phyloP scores from a whole-genome alignment of 2,329 filamentous ascomycete genomes.

The Talaromyces sp. region DNA sequence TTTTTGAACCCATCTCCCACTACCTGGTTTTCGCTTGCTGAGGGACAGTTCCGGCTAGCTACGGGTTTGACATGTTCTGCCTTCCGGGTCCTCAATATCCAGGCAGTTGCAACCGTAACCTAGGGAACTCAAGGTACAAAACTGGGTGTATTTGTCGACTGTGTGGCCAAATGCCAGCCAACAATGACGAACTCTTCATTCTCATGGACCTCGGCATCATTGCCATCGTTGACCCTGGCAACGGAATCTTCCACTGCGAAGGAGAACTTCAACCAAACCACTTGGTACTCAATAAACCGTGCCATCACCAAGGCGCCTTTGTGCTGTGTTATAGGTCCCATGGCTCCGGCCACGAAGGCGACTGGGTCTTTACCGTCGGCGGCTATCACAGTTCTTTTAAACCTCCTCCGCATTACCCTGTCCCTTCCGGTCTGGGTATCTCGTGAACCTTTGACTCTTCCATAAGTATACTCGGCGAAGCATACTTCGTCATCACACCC shows the following conservation, averaged over 20 bases:
- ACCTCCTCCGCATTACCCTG: slow-evolving; percentile 38
- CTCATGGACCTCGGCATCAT: neutral
- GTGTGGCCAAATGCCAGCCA: slow-evolving; percentile 31
- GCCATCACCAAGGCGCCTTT: slow-evolving; percentile 39
- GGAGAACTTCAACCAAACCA: slow-evolving; percentile 16
- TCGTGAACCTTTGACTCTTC: slow-evolving; percentile 34
- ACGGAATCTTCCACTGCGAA: slow-evolving; percentile 31
- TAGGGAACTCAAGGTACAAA: slow-evolving; percentile 31
- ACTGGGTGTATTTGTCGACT: slow-evolving; percentile 39
- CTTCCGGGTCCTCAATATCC: slow-evolving; percentile 40
- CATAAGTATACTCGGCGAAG: slow-evolving; percentile 41
- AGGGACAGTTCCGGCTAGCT: slow-evolving; percentile 40
- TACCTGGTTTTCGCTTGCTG: slow-evolving; percentile 34
- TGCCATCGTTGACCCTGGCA: neutral
- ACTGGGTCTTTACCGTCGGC: slow-evolving; percentile 50
- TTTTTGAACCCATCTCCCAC: slow-evolving; percentile 24
- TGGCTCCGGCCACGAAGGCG: slow-evolving; percentile 27
- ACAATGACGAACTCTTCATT: neutral
- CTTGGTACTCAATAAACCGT: slow-evolving; percentile 40
- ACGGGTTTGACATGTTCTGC: slow-evolving; percentile 41
- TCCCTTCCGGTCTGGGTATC: slow-evolving; percentile 41
- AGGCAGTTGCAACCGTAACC: slow-evolving; percentile 39
- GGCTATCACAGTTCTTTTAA: slow-evolving; percentile 46
- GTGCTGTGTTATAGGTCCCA: too few species aligned
- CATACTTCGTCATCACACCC: slow-evolving; percentile 51